Evolutionary conservation across 306 rosid genomes (phyloP).

Genomic region (Hylodesmum podocarpum): DNA sequence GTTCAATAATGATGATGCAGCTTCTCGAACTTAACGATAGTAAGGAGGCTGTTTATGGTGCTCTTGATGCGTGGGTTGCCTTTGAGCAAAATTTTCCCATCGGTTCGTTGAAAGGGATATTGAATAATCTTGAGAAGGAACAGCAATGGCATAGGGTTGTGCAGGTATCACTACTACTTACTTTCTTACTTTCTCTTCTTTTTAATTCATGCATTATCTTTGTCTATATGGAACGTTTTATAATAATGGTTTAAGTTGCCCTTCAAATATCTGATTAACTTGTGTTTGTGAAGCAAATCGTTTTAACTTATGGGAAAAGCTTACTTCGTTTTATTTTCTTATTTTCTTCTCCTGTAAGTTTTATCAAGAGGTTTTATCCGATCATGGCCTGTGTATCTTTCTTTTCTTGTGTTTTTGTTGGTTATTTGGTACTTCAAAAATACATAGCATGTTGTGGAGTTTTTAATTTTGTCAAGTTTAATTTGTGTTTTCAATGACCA

Average conservation of each 20-base stretch:
- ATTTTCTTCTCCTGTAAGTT: neutral
- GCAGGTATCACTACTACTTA: conserved; percentile 49
- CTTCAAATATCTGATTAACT: neutral
- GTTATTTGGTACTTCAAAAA: neutral
- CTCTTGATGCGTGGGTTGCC: conserved; percentile 95
- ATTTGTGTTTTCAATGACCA: neutral
- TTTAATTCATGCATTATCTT: neutral
- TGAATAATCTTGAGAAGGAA: conserved; percentile 74
- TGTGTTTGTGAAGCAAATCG: neutral
- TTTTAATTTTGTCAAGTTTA: neutral
- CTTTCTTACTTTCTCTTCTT: conserved; percentile 10
- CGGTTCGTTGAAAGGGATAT: conserved; percentile 52
- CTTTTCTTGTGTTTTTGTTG: neutral
- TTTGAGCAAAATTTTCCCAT: conserved; percentile 87
- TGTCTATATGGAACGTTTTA: neutral
- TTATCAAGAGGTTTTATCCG: neutral
- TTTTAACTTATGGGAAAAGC: neutral
- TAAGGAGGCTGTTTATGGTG: conserved; percentile 80
- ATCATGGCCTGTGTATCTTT: neutral
- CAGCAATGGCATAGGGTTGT: conserved; percentile 88
- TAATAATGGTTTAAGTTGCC: neutral
- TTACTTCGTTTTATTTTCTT: neutral
- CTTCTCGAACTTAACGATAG: conserved; percentile 67
- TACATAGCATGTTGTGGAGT: neutral
- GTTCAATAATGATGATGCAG: conserved; percentile 41